These are phyloP conservation scores for Gossypium davidsonii DNA, from an alignment of 441 rosid species.

Conservation along the genomic window DNA sequence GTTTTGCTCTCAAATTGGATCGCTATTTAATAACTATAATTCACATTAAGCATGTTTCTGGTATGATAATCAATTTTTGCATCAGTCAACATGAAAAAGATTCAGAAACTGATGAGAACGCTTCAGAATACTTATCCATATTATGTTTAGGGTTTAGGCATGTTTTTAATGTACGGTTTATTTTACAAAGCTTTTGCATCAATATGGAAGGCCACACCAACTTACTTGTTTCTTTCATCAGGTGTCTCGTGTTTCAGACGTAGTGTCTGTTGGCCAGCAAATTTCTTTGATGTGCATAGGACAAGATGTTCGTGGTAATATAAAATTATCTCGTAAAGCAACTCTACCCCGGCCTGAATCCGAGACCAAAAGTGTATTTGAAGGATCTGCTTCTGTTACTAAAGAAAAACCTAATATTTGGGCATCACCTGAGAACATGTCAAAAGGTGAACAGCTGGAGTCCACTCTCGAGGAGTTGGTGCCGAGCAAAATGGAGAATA, in stretches of 20 bases:
- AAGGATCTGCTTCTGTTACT: slow-evolving; percentile 28
- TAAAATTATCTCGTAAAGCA: slow-evolving; percentile 81
- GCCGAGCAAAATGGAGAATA: slow-evolving; percentile 11
- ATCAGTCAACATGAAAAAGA: background rate
- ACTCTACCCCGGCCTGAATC: slow-evolving; percentile 33
- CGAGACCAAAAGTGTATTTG: slow-evolving; percentile 21
- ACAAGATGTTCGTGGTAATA: slow-evolving; percentile 91
- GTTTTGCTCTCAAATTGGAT: background rate
- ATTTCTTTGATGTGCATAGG: slow-evolving; percentile 82
- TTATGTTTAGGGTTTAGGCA: background rate
- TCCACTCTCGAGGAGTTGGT: slow-evolving; percentile 21
- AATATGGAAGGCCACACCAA: background rate
- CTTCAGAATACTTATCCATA: background rate
- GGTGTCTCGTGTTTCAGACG: slow-evolving; percentile 81
- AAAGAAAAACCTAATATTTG: slow-evolving; percentile 38
- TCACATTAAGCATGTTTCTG: background rate
- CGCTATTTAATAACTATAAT: background rate
- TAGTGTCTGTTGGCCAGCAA: slow-evolving; percentile 67
- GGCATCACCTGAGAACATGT: slow-evolving; percentile 34
- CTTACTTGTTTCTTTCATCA: slow-evolving; percentile 25
- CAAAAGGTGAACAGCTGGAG: slow-evolving; percentile 32
- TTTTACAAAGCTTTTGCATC: background rate
- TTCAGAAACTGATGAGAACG: background rate
- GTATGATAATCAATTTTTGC: background rate
- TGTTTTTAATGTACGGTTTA: background rate